phyloP scores from a whole-genome alignment of 768 basidiomycete species.

The Gymnopilus junonius region DNA sequence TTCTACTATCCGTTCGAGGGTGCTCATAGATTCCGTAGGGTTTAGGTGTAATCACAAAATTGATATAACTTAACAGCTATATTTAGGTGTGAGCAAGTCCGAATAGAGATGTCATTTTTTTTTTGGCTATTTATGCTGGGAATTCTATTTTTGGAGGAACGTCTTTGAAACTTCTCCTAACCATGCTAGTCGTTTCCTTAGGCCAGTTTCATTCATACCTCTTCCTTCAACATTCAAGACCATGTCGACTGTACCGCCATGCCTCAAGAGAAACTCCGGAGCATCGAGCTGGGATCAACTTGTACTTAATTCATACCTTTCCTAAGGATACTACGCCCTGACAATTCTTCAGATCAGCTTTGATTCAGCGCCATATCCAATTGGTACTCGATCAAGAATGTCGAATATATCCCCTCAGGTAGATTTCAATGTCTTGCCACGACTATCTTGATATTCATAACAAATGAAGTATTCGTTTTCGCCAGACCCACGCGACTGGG shows the following conservation, averaged over 20 bases:
- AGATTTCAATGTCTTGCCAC: neutral
- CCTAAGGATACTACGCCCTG: neutral
- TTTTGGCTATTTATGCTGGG: neutral
- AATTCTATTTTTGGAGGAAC: slow-evolving; percentile 19
- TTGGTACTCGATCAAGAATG: slow-evolving; percentile 34
- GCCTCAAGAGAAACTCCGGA: slow-evolving; percentile 16
- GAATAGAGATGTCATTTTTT: neutral
- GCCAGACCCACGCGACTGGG: slow-evolving; percentile 61
- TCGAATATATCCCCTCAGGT: slow-evolving; percentile 31
- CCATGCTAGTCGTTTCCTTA: neutral
- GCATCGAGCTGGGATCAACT: slow-evolving; percentile 26
- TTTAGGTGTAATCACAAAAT: slow-evolving; percentile 73
- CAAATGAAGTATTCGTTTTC: slow-evolving; percentile 51
- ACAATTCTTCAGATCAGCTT: slow-evolving; percentile 25
- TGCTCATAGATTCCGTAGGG: slow-evolving; percentile 47
- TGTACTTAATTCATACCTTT: slow-evolving; percentile 15
- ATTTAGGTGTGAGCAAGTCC: neutral
- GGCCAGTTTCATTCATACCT: neutral
- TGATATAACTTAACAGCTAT: slow-evolving; percentile 47
- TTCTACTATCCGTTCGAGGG: slow-evolving; percentile 2
- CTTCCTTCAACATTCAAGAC: slow-evolving; percentile 3
- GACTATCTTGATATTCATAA: neutral
- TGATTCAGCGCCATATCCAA: slow-evolving; percentile 36
- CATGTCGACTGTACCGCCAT: slow-evolving; percentile 7
- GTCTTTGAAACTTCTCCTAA: slow-evolving; percentile 16